Base-by-base conservation (phyloP, 2,329 filamentous ascomycete genomes). In the Colletotrichum graminicola region DNA sequence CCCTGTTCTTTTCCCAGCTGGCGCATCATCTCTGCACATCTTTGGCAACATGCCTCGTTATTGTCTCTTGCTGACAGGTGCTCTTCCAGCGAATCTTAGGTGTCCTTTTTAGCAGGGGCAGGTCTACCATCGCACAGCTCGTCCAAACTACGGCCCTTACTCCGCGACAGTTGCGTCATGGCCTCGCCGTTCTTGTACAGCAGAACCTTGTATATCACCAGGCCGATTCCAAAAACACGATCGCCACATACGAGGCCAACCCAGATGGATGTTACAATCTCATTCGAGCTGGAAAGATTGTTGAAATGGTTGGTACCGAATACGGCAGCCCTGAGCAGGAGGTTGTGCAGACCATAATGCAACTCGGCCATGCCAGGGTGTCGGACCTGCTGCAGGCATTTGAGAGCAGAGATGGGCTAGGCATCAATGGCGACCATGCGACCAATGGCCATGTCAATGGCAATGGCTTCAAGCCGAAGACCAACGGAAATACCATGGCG, bases 211-310 rank as follows among this genome's bases (percentile, higher is more conserved):
- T 97, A 73, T 94, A 91, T 80, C 92, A 95, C 80, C 88, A 90
- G 74, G 89, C 90, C 75, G 87, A 91, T 71, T 79, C 85, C 67
- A 88, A 91, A 67, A 87, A 89, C 54, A 87, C 87, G 56, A 80
- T 86, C 61, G 92, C 93, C 32, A 90, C 90, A 78, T 99, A 98
- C 82, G 93, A 97, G 79, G 93, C 94, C 70, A 94, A 98, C 77
- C 86, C 91, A 78, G 85, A 90, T 75, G 90, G 91, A 73, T 93
- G 94, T 74, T 98, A 98, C 82, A 91, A 91, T 75, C 86, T 98
- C 54, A 85, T 95, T 47, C 92, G 96, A 69, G 89, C 90, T 5
- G 94, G 94, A 54, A 96, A 94, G 81, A 92, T 97, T 49, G 83
- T 96, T 36, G 89, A 94, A 74, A 85, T 94, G 71, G 88, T 96